Percentiles rank a stretch among this genome's conserved stretches.
These are phyloP conservation scores for Mycena capillaripes DNA, from an alignment of 768 basidiomycete genomes.

Conservation along the genomic window DNA sequence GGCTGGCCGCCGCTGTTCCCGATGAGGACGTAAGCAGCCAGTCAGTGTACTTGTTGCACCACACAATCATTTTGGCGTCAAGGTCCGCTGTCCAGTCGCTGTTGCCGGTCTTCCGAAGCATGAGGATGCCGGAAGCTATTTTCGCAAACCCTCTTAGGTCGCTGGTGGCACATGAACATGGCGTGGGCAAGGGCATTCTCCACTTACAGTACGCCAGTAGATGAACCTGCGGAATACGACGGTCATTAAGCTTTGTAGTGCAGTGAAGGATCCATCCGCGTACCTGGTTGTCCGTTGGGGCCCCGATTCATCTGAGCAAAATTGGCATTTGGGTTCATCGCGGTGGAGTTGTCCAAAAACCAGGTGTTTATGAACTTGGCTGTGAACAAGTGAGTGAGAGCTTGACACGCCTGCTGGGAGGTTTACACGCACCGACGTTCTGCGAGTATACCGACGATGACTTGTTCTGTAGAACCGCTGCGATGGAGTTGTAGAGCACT, in stretches of 20 bases:
- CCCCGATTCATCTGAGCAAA: constrained; percentile 67
- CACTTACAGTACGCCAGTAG: constrained; percentile 67
- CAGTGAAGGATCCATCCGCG: too few relatives aligned
- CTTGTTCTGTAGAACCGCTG: constrained; percentile 61
- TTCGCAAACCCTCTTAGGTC: constrained; percentile 74
- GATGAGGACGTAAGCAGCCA: constrained; percentile 68
- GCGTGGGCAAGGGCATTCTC: not conserved
- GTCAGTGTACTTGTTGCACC: constrained; percentile 64
- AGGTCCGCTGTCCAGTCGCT: constrained; percentile 69
- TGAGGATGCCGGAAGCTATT: constrained; percentile 64
- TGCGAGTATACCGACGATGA: constrained; percentile 55
- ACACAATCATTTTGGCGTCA: constrained; percentile 62
- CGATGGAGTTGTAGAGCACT: constrained; percentile 70
- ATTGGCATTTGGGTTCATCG: constrained; percentile 76
- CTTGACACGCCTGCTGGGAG: too few relatives aligned
- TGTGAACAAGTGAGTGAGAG: constrained; percentile 25
- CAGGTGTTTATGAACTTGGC: constrained; percentile 66
- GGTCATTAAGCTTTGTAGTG: not conserved
- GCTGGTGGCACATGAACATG: not conserved
- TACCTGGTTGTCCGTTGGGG: constrained; percentile 54
- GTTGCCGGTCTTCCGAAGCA: constrained; percentile 63
- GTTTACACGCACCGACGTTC: constrained; percentile 51
- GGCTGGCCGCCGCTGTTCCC: constrained; percentile 58
- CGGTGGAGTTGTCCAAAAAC: constrained; percentile 70
- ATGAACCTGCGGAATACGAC: not conserved